Evolutionary conservation across 306 rosid species (phyloP).

Genomic region (Medicago arabica): DNA sequence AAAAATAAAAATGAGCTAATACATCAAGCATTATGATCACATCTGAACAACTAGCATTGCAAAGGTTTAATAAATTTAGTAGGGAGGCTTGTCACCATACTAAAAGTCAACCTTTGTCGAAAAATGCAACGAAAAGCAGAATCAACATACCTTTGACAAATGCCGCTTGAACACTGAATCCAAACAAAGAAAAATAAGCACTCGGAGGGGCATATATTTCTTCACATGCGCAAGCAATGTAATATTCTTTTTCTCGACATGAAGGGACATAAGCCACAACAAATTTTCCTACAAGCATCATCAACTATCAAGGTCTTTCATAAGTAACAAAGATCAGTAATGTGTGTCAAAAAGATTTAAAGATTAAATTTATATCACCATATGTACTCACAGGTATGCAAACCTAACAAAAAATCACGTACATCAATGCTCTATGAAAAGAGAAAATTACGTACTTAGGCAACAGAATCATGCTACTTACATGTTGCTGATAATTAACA

Average conservation of each 20-base stretch:
- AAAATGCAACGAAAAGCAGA: constrained; percentile 30
- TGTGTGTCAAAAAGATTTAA: constrained; percentile 11
- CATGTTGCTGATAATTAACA: constrained; percentile 14
- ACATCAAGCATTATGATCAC: background rate
- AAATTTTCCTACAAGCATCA: constrained; percentile 72
- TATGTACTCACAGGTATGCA: background rate
- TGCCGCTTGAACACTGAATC: constrained; percentile 85
- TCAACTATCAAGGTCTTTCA: constrained; percentile 38
- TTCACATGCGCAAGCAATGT: constrained; percentile 92
- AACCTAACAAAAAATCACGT: constrained; percentile 19
- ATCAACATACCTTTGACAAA: constrained; percentile 75
- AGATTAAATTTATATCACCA: constrained; percentile 25
- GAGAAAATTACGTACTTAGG: background rate
- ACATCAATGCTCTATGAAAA: background rate
- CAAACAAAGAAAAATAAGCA: constrained; percentile 91
- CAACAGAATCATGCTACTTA: constrained; percentile 7
- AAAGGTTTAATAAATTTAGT: constrained; percentile 4
- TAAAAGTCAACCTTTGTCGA: constrained; percentile 7
- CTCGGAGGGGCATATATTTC: constrained; percentile 96
- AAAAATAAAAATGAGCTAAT: background rate
- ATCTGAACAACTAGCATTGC: constrained; percentile 6
- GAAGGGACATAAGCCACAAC: constrained; percentile 83
- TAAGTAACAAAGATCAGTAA: constrained; percentile 34
- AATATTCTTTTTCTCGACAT: constrained; percentile 91
- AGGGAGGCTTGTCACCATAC: constrained; percentile 9